Evolutionary conservation across 1,284 basidiomycete species (phyloP).

Genomic region (Hemileia vastatrix): DNA sequence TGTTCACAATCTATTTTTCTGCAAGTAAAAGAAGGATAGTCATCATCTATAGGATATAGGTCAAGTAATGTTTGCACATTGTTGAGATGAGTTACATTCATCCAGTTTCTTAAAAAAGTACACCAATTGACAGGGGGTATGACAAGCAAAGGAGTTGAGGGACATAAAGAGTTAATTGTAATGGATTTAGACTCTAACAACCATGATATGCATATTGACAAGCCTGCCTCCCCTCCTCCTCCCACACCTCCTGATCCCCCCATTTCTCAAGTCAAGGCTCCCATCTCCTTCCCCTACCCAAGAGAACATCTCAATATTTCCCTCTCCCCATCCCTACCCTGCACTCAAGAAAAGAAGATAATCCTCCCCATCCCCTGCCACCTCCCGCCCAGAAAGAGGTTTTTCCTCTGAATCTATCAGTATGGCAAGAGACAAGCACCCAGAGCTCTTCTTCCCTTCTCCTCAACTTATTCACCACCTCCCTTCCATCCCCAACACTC

Average conservation of each 20-base stretch:
- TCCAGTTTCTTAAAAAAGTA: background rate
- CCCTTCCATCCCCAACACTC: background rate
- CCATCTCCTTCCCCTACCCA: background rate
- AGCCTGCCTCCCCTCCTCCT: constrained; percentile 6
- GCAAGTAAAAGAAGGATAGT: constrained; percentile 59
- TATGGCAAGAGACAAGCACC: background rate
- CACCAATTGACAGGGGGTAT: background rate
- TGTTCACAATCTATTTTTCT: constrained; percentile 48
- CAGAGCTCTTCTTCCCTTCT: background rate
- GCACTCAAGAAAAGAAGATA: background rate
- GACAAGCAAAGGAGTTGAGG: background rate
- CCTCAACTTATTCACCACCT: background rate
- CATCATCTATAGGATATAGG: background rate
- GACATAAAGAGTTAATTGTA: background rate
- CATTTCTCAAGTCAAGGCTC: background rate
- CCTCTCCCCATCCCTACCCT: background rate
- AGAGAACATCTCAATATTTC: background rate
- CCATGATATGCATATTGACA: constrained; percentile 70
- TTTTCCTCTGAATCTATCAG: background rate
- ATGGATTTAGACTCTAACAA: constrained; percentile 54
- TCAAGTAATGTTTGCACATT: background rate
- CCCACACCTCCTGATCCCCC: too few species aligned
- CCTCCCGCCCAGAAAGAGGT: background rate
- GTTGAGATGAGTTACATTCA: too few species aligned
- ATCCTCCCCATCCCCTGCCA: background rate